Evolutionary conservation across 2,329 filamentous ascomycete genomes (phyloP), one percentile per base, ranked within the genome.

Genomic region (Aspergillus latus): DNA sequence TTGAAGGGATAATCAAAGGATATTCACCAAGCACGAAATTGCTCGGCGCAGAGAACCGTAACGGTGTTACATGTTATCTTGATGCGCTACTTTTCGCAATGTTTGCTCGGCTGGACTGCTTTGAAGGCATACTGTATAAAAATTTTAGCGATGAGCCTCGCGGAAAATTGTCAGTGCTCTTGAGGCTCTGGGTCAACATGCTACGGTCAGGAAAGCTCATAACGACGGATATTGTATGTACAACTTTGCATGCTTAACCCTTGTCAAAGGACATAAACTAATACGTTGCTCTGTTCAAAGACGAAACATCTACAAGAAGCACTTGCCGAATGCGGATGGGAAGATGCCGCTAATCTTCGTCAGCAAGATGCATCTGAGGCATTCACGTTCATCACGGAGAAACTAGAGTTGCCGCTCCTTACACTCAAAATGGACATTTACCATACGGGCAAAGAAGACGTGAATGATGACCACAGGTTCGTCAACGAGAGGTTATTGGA

Each of bases 331-430:
- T 97, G 92, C 70, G 94, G 93, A 3, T 97, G 94, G 94, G 77
- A 83, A 63, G 92, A 95, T 56, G 92, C 92, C 45, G 82, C 83
- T 21, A 75, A 83, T 56, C 70, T 90, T n/a, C 83, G 87, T 64
- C 94, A 97, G 69, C 94, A 99, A 74, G 94, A 99, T 72, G 90
- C 91, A 0, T 97, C 94, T 0, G 94, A 99, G 74, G 92, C 92
- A 1, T 97, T 97, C 70, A 90, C 88, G 0, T 97, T 97, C 71
- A 92, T 99, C 61, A 96, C 93, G 0, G 92, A 92, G 63, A 91
- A 88, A 21, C 81, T 99, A 16, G 88, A 96, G 65, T 75, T 97
- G 13, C 94, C 94, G 5, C 80, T 97, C 1, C 82, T 97, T 28
- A 92, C 92, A 0, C 76, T 97, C 39, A 95, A 96, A 70, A 93